Base-by-base conservation (phyloP, 1,284 basidiomycete genomes). In the Leccinum laetum region DNA sequence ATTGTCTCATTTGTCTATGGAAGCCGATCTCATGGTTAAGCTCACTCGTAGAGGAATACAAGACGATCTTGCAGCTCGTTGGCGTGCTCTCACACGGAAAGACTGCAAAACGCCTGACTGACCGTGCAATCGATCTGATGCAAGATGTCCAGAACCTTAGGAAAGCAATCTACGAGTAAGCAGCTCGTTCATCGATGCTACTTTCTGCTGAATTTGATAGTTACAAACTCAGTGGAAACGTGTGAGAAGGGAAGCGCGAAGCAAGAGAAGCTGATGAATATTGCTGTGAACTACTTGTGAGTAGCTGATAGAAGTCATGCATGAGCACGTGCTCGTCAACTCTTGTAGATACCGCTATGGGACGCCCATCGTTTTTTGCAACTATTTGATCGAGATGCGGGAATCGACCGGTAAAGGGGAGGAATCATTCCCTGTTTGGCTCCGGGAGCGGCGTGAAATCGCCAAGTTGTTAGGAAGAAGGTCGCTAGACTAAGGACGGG, bases 131-230 rank as follows among this genome's bases (percentile, higher is more conserved):
- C 72, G 95, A 98, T 78, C 79, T 90, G 68, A 95, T 96, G 93
- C 91, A 93, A 78, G 95, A 95, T 68, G 95, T 98, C 0, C 96
- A 98, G 77, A 98, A 98, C 74, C 80, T 98, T 55, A 87, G 96
- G 56, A 94, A 93, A 75, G 93, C 95, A 0, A 92, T 98, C 57
- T 97, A 95, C 73, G 93, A 96, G 94, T 95, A 69, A 76, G 85
- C 74, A 24, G 46, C 10, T 64, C 6, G 46, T 37, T 46, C 39
- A 63, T 39, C 56, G 10, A 46, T 61, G 5, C 46, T 10, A 21
- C 24, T 29, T 16, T 59, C 26, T 61, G n/a, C 29, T 61, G 37
- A 71, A 56, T 52, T 52, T 60, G 63, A 52, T 60, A 96, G 94
- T 76, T 96, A 95, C 81, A 97, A 98, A 77, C 83, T 98, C 61